These are phyloP conservation scores for Cercospora beticola DNA, from an alignment of 2,329 filamentous ascomycete genomes.

Conservation along the genomic window DNA sequence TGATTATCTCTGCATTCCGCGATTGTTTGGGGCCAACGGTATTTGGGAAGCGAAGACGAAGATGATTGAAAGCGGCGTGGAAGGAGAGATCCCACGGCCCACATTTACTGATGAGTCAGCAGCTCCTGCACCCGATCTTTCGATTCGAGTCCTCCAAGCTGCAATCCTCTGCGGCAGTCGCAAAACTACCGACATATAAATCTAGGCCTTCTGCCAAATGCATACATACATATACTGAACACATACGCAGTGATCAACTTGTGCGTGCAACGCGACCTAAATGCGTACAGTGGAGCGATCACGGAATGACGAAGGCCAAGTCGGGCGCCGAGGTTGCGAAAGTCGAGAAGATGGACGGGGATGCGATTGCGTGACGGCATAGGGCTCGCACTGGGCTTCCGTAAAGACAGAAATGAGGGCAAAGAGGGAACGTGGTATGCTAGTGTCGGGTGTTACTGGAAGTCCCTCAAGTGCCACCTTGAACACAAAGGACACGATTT, in stretches of 20 bases:
- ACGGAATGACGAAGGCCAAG: conserved; percentile 3
- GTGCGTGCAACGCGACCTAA: not conserved
- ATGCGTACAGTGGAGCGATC: not conserved
- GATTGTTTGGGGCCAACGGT: not conserved
- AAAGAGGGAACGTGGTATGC: not conserved
- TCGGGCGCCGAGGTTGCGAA: not conserved
- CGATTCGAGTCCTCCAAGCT: not conserved
- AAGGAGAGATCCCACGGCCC: not conserved
- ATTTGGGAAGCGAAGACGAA: not conserved
- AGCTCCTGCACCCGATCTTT: not conserved
- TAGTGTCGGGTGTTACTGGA: not conserved
- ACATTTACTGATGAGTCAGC: not conserved
- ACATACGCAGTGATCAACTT: not conserved
- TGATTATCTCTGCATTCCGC: not conserved
- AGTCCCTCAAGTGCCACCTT: not conserved
- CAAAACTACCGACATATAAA: not conserved
- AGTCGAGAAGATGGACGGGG: not conserved
- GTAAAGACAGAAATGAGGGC: not conserved
- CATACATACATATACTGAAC: not conserved
- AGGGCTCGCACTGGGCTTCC: not conserved
- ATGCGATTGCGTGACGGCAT: not conserved
- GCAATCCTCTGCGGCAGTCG: not conserved
- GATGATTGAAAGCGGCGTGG: not conserved
- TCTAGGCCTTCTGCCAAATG: not conserved
- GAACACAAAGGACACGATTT: too few relatives aligned